These are phyloP conservation scores for Crithidia bombi DNA, from an alignment of 208 protist genomes.

Conservation along the genomic window DNA sequence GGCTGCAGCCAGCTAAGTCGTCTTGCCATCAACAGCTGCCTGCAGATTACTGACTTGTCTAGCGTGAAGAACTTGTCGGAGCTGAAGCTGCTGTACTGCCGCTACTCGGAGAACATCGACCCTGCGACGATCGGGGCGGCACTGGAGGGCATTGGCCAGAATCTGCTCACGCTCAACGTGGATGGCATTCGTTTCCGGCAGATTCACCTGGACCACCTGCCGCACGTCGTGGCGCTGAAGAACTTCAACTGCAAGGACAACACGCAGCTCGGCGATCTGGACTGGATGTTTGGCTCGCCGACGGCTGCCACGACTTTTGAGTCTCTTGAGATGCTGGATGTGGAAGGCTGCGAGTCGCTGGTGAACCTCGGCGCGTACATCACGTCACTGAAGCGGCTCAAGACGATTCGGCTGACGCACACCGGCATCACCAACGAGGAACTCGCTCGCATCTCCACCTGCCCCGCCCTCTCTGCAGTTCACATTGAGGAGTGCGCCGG, in stretches of 20 bases:
- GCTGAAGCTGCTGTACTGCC: constrained; percentile 80
- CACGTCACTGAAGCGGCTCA: constrained; percentile 41
- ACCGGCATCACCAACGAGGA: constrained; percentile 44
- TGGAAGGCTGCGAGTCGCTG: constrained; percentile 57
- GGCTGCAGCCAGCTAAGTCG: constrained; percentile 68
- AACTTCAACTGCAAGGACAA: constrained; percentile 81
- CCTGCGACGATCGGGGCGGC: constrained; percentile 47
- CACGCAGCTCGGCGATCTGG: constrained; percentile 39
- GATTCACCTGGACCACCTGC: constrained; percentile 41
- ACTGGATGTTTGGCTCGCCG: constrained; percentile 44
- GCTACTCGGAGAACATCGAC: constrained; percentile 72
- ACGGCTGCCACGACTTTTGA: constrained; percentile 29
- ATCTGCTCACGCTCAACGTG: constrained; percentile 74
- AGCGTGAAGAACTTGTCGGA: constrained; percentile 50
- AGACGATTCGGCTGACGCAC: constrained; percentile 51
- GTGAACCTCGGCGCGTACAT: constrained; percentile 35
- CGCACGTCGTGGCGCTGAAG: constrained; percentile 44
- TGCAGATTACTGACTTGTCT: constrained; percentile 49
- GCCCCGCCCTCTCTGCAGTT: constrained; percentile 37
- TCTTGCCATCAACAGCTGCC: constrained; percentile 80
- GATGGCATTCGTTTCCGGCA: constrained; percentile 60
- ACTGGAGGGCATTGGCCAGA: constrained; percentile 49
- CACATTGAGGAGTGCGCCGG: constrained; percentile 52
- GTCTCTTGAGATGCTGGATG: constrained; percentile 57
- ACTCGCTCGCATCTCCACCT: constrained; percentile 31